Percentiles rank a stretch among this genome's conserved stretches.
phyloP scores from a whole-genome alignment of 2,329 filamentous ascomycete species.

The Coniochaeta prunicola region DNA sequence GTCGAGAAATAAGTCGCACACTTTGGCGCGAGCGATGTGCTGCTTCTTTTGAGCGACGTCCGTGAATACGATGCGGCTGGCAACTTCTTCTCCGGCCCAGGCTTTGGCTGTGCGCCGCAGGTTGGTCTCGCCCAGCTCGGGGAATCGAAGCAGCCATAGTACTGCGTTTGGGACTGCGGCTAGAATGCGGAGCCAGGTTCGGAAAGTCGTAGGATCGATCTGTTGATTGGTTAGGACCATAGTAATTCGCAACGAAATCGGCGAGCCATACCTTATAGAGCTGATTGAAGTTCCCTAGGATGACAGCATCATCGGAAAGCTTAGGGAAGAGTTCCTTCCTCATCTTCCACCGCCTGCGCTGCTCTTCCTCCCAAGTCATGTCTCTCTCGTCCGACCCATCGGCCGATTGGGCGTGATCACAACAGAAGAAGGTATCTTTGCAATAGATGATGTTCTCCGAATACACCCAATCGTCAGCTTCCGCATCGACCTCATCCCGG shows the following conservation, averaged over 20 bases:
- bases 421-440: slow-evolving; percentile 94
- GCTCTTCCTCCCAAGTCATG: slow-evolving; percentile 78
- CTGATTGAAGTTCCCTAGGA: slow-evolving; percentile 97
- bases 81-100: slow-evolving; percentile 83
- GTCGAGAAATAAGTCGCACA: slow-evolving; percentile 93
- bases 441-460: slow-evolving; percentile 96
- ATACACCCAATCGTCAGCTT: slow-evolving; percentile 81
- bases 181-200: slow-evolving; percentile 90
- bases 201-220: slow-evolving; percentile 96
- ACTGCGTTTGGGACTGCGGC: slow-evolving; percentile 78
- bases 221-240: slow-evolving; percentile 26
- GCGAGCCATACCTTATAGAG: slow-evolving; percentile 82
- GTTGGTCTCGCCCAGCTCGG: slow-evolving; percentile 84
- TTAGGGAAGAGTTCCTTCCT: slow-evolving; percentile 84
- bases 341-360: slow-evolving; percentile 80
- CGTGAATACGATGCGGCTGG: slow-evolving; percentile 83
- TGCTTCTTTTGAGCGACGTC: slow-evolving; percentile 93
- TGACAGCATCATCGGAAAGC: slow-evolving; percentile 75
- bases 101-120: slow-evolving; percentile 69
- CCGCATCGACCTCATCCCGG: slow-evolving; percentile 57
- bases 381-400: slow-evolving; percentile 55
- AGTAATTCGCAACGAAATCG: slow-evolving; percentile 1
- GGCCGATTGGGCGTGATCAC: slow-evolving; percentile 89
- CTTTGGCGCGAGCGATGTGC: slow-evolving; percentile 84
- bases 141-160: slow-evolving; percentile 94